phyloP scores from a whole-genome alignment of 805 yeast species.

The Metschnikowia orientalis region DNA sequence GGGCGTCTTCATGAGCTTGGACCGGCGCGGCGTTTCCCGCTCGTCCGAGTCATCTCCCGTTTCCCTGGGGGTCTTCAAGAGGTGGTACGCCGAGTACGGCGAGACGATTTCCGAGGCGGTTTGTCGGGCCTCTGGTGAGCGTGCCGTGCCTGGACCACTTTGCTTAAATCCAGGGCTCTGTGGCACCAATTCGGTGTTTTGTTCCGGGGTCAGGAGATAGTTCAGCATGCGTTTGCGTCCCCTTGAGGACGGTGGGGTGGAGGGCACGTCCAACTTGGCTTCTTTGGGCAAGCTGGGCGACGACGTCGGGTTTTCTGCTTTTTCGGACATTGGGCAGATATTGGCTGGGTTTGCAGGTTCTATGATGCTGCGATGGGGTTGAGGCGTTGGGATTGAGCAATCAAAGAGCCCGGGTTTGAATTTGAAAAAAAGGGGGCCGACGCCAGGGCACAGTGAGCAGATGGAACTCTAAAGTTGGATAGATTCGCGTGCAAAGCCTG shows the following conservation, averaged over 20 bases:
- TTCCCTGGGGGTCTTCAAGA: conserved; percentile 33
- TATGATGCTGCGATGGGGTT: too few species aligned
- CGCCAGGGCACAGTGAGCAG: too few species aligned
- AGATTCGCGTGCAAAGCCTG: too few species aligned
- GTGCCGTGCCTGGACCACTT: conserved; percentile 25
- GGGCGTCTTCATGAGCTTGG: conserved; percentile 36
- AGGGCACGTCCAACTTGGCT: conserved; percentile 22
- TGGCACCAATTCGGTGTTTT: conserved; percentile 26
- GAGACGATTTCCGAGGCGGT: conserved; percentile 22
- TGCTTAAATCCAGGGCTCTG: conserved; percentile 39
- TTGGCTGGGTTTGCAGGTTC: too few species aligned
- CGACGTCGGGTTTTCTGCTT: conserved; percentile 32
- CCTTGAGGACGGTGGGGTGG: conserved; percentile 26
- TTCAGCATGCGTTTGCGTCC: conserved; percentile 25
- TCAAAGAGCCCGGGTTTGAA: too few species aligned
- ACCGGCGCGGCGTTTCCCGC: conserved; percentile 17
- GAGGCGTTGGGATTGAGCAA: too few species aligned
- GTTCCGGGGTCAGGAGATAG: conserved; percentile 37
- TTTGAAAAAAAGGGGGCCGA: too few species aligned
- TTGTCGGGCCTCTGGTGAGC: conserved; percentile 33
- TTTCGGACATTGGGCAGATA: too few species aligned
- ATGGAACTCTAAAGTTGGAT: too few species aligned
- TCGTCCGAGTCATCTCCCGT: conserved; percentile 31
- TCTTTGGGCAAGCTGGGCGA: conserved; percentile 29
- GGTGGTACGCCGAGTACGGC: conserved; percentile 24